Percentiles rank a stretch among this genome's conserved stretches.
Conservation (phyloP, 768 basidiomycete genomes). For the Boletus fagicola region DNA sequence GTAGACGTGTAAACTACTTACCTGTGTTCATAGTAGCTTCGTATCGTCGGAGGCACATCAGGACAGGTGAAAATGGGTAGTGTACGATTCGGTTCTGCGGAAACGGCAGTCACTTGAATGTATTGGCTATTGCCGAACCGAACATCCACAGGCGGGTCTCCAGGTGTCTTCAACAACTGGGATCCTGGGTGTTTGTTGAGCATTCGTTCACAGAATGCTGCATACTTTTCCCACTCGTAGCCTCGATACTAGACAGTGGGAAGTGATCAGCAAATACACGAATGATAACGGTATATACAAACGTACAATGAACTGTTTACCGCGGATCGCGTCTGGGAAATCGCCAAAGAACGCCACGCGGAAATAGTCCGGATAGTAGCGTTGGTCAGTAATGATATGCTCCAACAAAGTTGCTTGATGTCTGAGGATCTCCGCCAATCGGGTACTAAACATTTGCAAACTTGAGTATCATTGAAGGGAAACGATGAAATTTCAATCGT, state of each 20-base stretch:
- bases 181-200: conserved; percentile 87
- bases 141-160: conserved; percentile 79
- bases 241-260: conserved; percentile 72
- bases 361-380: conserved; percentile 92
- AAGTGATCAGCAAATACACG: background rate
- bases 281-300: background rate
- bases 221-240: conserved; percentile 92
- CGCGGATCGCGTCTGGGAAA: conserved; percentile 79
- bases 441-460: conserved; percentile 47
- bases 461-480: conserved; percentile 2
- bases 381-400: conserved; percentile 77
- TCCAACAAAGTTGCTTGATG: conserved; percentile 88
- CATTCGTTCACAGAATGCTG: conserved; percentile 87
- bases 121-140: conserved; percentile 77
- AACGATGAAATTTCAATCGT: conserved; percentile 27
- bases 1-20: conserved; percentile 27
- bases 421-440: conserved; percentile 79
- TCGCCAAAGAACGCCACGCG: conserved; percentile 91
- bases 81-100: conserved; percentile 78
- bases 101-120: conserved; percentile 85
- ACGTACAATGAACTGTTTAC: conserved; percentile 87
- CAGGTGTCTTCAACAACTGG: conserved; percentile 66
- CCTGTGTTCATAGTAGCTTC: conserved; percentile 88
- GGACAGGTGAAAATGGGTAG: conserved; percentile 81
- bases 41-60: conserved; percentile 75